Percentiles rank a stretch among this genome's conserved stretches.
Conservation (phyloP, 75 land plant species). For the Chamaecyparis obtusa region DNA sequence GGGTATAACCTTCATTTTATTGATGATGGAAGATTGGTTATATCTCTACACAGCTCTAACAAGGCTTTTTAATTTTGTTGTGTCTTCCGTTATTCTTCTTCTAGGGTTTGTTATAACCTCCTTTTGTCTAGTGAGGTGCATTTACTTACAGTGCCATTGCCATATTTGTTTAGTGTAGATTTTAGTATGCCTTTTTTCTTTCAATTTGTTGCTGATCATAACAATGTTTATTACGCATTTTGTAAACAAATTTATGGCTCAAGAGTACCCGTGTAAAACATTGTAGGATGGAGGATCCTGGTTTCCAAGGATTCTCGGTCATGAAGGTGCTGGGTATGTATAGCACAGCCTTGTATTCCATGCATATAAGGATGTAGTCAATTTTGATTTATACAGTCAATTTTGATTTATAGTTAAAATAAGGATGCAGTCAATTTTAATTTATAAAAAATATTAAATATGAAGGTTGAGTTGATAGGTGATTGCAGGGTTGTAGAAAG, state of each 20-base stretch:
- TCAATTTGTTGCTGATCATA: background rate
- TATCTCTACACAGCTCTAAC: background rate
- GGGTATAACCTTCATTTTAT: too few relatives aligned
- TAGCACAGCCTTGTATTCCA: background rate
- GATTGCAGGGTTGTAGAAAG: slow-evolving; percentile 73
- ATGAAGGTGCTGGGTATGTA: slow-evolving; percentile 41
- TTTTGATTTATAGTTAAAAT: background rate
- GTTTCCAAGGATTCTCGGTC: slow-evolving; percentile 43
- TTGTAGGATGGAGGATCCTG: slow-evolving; percentile 32
- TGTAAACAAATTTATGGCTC: background rate
- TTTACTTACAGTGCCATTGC: background rate
- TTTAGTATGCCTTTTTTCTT: background rate
- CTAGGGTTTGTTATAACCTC: background rate
- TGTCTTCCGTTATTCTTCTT: background rate
- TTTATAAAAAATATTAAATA: background rate
- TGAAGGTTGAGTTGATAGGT: background rate
- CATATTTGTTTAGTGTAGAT: background rate
- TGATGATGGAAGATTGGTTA: background rate
- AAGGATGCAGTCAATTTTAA: background rate
- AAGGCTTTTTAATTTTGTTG: background rate
- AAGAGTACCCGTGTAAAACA: background rate
- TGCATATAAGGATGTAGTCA: background rate
- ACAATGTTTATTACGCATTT: background rate
- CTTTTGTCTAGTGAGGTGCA: background rate
- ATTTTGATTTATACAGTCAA: background rate